A percentile compares a stretch with the other conserved stretches of the same genome.
Evolutionary conservation across 2,329 filamentous ascomycete genomes (phyloP).

Genomic region (Ceratocystiopsis minuta): DNA sequence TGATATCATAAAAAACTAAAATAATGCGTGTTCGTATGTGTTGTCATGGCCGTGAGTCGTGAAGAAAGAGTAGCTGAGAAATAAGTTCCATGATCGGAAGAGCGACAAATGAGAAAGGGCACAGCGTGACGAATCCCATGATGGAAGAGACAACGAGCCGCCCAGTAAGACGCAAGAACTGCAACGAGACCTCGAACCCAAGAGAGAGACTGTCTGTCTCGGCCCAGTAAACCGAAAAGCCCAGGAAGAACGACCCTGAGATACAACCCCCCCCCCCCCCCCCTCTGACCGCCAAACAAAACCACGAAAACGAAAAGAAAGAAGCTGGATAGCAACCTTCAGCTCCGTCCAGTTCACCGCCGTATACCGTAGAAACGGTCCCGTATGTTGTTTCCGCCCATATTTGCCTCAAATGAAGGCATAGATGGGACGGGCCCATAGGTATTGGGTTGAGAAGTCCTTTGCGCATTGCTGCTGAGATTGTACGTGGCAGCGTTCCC

Average conservation of each 20-base stretch:
- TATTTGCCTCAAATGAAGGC: slow-evolving; percentile 13
- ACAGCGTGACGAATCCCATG: too few relatives aligned
- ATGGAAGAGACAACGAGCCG: neutral
- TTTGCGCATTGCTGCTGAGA: slow-evolving; percentile 11
- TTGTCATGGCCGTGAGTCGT: slow-evolving; percentile 1
- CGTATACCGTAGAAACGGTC: neutral
- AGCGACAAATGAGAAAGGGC: too few relatives aligned
- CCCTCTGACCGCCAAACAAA: too few relatives aligned
- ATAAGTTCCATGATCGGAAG: neutral
- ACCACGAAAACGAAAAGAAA: neutral
- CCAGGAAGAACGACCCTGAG: too few relatives aligned
- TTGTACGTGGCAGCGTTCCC: slow-evolving; percentile 11
- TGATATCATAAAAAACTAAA: too few relatives aligned
- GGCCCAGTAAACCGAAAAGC: neutral
- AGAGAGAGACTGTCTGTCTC: too few relatives aligned
- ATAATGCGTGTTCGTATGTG: too few relatives aligned
- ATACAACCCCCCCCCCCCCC: too few relatives aligned
- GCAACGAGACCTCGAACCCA: too few relatives aligned
- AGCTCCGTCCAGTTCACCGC: neutral
- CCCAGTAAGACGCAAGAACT: too few relatives aligned
- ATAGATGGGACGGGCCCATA: slow-evolving; percentile 7
- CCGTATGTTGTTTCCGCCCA: slow-evolving; percentile 4
- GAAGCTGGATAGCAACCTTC: neutral
- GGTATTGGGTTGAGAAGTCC: slow-evolving; percentile 8
- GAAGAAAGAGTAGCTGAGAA: neutral